Base-by-base conservation (phyloP, 1,139 yeast genomes). In the Pneumocystis sp. region DNA sequence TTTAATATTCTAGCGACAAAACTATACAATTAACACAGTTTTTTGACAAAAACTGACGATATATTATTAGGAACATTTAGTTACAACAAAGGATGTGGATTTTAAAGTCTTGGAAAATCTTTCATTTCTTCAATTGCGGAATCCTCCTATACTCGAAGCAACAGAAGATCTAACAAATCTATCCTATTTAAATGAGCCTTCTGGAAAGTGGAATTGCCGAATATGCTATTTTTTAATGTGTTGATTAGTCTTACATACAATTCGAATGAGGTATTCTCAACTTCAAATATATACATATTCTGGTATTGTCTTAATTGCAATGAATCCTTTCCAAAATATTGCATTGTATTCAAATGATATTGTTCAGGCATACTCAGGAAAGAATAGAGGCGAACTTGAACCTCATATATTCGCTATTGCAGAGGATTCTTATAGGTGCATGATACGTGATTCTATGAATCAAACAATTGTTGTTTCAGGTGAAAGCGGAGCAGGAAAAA, bases 401-500 rank as follows among this genome's bases (percentile, higher is more conserved):
- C 98, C 98, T 2, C 98, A 93, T 79, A 81, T 93, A 74, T 93
- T 93, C 75, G 97, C 97, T 64, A 93, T 93, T 73, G 98, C 98
- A 29, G 97, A 93, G 75, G 97, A 93, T 72, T 97, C 98, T n/a
- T 91, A 90, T 74, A 71, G 96, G 73, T 87, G 96, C 75, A 91
- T 93, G 98, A 85, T 87, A 72, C 82, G 86, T 65, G 95, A 89
- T 72, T 80, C 82, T 61, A 81, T 83, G 71, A 91, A 93, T 77
- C 98, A 93, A 77, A 93, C 98, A 0, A 91, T 93, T 70, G 96
- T 93, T 57, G 98, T 93, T 37, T 85, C 95, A 72, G 98, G 98
- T 75, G 98, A 93, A 76, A 89, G 96, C 6, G 98, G 98, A 75
- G 98, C 98, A 34, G 98, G 98, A 76, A 95, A 93, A 74, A 95